Conservation (phyloP, 2,329 filamentous ascomycete genomes). For the Pseudogymnoascus sp. region DNA sequence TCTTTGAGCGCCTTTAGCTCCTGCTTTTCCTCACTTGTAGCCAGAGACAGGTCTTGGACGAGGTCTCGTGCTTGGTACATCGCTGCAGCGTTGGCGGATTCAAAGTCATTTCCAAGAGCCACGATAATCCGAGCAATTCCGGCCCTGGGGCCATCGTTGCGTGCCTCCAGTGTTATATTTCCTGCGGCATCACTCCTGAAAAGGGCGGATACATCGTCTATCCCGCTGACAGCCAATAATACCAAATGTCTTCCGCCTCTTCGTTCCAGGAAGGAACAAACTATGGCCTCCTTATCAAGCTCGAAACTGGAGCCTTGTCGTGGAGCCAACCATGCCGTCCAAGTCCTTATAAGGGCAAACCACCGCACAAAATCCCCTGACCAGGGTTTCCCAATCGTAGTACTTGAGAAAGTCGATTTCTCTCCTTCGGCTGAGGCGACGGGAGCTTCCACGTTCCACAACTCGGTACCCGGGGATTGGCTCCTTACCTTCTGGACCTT, state of each 20-base stretch:
- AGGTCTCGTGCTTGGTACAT: conserved; percentile 81
- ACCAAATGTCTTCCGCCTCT: conserved; percentile 66
- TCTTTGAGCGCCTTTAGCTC: conserved; percentile 41
- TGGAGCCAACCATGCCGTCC: conserved; percentile 82
- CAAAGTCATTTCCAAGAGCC: conserved; percentile 65
- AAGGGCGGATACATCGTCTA: conserved; percentile 62
- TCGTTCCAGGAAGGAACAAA: conserved; percentile 68
- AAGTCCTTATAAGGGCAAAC: conserved; percentile 74
- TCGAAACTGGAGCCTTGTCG: conserved; percentile 65
- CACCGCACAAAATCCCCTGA: conserved; percentile 40
- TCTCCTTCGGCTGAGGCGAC: conserved; percentile 50
- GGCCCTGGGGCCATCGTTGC: conserved; percentile 57
- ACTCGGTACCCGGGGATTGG: conserved; percentile 59
- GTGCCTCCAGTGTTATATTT: conserved; percentile 59
- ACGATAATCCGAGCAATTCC: conserved; percentile 59
- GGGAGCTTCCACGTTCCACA: conserved; percentile 60
- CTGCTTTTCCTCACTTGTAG: conserved; percentile 36
- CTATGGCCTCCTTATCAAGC: conserved; percentile 69
- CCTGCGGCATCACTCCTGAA: conserved; percentile 61
- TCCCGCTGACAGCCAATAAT: conserved; percentile 68
- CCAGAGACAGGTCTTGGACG: conserved; percentile 40
- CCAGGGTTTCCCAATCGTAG: conserved; percentile 29
- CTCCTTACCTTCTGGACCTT: conserved; percentile 48
- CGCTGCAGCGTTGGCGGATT: conserved; percentile 68
- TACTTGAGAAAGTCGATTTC: conserved; percentile 45